Percentiles rank a stretch among this genome's conserved stretches.
Evolutionary conservation across 108 stramenopile species (phyloP).

Genomic region (Skeletonema tropicum): DNA sequence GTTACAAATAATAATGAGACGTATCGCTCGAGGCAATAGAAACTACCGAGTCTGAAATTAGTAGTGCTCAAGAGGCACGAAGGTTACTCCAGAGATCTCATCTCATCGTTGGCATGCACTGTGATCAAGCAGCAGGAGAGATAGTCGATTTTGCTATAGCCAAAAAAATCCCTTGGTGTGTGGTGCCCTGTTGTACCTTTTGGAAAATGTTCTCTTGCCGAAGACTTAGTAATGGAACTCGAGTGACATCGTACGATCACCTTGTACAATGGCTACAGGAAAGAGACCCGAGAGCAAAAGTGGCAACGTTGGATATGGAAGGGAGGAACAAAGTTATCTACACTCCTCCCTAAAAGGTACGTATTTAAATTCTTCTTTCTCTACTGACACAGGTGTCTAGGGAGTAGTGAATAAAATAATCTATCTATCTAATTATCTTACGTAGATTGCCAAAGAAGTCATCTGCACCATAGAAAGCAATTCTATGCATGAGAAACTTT

Average conservation of each 20-base stretch:
- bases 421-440: no score
- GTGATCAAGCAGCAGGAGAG: slow-evolving; percentile 57
- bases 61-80: slow-evolving; percentile 13
- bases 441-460: slow-evolving; percentile 20
- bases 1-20: neutral
- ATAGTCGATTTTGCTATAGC: slow-evolving; percentile 48
- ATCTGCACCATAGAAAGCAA: slow-evolving; percentile 17
- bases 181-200: slow-evolving; percentile 60
- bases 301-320: slow-evolving; percentile 43
- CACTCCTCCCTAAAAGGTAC: slow-evolving; percentile 24
- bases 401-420: no score
- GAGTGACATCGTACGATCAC: slow-evolving; percentile 42
- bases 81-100: slow-evolving; percentile 19
- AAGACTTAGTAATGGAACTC: slow-evolving; percentile 28
- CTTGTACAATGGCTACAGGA: slow-evolving; percentile 42
- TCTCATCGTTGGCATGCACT: slow-evolving; percentile 54
- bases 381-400: no score
- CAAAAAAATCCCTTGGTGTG: slow-evolving; percentile 39
- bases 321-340: slow-evolving; percentile 55
- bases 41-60: slow-evolving; percentile 6
- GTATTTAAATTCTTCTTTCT: no score
- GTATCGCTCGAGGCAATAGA: neutral
- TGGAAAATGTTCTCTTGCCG: slow-evolving; percentile 37
- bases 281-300: slow-evolving; percentile 27
- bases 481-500: slow-evolving; percentile 32